These are phyloP conservation scores for Rhizopus microsporus DNA, from an alignment of 371 early-diverging fungal species.

Conservation along the genomic window DNA sequence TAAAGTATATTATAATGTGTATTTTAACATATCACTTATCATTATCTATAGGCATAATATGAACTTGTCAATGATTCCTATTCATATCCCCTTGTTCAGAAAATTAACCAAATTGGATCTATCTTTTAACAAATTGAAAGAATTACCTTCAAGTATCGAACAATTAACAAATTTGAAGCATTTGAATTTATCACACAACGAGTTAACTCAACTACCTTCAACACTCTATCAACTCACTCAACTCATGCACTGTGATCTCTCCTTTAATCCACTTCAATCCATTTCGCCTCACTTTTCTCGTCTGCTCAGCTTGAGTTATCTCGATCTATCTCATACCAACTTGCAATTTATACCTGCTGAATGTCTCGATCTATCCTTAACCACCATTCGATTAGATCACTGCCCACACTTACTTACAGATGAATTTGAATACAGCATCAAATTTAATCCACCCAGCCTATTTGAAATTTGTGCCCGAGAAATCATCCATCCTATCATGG, in stretches of 20 bases:
- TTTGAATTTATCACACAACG: constrained; percentile 40
- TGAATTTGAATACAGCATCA: constrained; percentile 24
- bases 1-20: neutral
- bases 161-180: constrained; percentile 36
- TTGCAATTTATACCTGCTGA: constrained; percentile 40
- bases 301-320: constrained; percentile 13
- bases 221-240: constrained; percentile 18
- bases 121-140: constrained; percentile 38
- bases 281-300: constrained; percentile 28
- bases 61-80: constrained; percentile 33
- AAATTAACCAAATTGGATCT: constrained; percentile 44
- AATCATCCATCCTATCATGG: constrained; percentile 64
- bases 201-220: constrained; percentile 18
- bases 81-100: constrained; percentile 28
- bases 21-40: neutral
- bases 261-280: constrained; percentile 57
- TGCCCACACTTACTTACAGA: constrained; percentile 26
- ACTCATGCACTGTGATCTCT: constrained; percentile 44
- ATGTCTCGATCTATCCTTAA: constrained; percentile 20
- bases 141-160: constrained; percentile 33
- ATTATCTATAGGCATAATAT: constrained; percentile 27
- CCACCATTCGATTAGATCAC: constrained; percentile 24
- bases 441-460: constrained; percentile 54
- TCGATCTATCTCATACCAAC: constrained; percentile 33
- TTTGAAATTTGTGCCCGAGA: constrained; percentile 76